Percentiles rank a stretch among this genome's conserved stretches.
phyloP scores from a whole-genome alignment of 2,329 filamentous ascomycete species.

The Monosporascus sp. region DNA sequence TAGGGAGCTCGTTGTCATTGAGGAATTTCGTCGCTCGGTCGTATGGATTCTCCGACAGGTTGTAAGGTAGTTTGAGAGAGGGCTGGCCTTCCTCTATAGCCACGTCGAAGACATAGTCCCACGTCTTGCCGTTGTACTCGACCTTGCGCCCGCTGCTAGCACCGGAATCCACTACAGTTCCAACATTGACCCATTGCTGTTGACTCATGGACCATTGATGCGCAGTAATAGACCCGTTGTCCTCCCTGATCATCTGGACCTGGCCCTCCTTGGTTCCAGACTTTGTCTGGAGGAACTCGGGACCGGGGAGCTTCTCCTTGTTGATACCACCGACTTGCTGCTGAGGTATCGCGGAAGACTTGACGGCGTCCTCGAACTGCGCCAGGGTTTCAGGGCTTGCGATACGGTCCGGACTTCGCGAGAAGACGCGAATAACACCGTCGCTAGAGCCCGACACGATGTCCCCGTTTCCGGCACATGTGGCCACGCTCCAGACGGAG shows the following conservation, averaged over 20 bases:
- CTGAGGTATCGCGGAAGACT: conserved; percentile 78
- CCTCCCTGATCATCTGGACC: conserved; percentile 83
- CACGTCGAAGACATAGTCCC: conserved; percentile 95
- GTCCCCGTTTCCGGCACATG: conserved; percentile 75
- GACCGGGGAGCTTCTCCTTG: conserved; percentile 85
- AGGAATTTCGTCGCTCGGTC: conserved; percentile 89
- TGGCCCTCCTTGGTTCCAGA: conserved; percentile 94
- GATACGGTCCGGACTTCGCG: conserved; percentile 61
- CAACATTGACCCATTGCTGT: conserved; percentile 78
- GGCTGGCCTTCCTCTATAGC: conserved; percentile 94
- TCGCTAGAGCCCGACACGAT: conserved; percentile 94
- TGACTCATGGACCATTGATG: conserved; percentile 78
- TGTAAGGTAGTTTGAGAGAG: conserved; percentile 88
- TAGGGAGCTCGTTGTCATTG: conserved; percentile 78
- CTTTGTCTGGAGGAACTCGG: conserved; percentile 77
- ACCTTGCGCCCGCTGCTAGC: conserved; percentile 77
- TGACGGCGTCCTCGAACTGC: conserved; percentile 78
- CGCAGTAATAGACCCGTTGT: conserved; percentile 76
- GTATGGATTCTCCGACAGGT: conserved; percentile 87
- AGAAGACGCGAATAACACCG: conserved; percentile 79
- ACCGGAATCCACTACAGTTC: conserved; percentile 88
- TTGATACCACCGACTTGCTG: conserved; percentile 81
- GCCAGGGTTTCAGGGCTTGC: conserved; percentile 65
- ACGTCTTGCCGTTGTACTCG: conserved; percentile 77
- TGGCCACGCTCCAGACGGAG: conserved; percentile 92